Evolutionary conservation across 352 stramenopile species (phyloP), one percentile per base, ranked within the genome.

Genomic region (Pythium grandisporangium): DNA sequence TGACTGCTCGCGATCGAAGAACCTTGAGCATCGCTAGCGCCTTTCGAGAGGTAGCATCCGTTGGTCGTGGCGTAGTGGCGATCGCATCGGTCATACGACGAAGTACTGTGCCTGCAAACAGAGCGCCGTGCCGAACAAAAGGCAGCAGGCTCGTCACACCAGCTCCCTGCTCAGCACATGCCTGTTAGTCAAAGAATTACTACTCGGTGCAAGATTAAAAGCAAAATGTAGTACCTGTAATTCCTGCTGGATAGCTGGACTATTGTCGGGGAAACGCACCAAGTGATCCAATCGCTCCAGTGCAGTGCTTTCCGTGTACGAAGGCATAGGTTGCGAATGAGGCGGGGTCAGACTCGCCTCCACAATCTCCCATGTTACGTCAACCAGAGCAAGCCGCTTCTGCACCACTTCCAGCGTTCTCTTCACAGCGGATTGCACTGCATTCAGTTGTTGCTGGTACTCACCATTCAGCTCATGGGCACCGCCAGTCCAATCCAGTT

Each of bases 111-210:
- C 70, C 69, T 37, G 59, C 58, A 39, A 74, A 89, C 0, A 89
- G 41, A 21, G 70, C 64, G 0, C 75, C 72, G 16, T 89, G 75
- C 0, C 75, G 75, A 54, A 89, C 70, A 52, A 77, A 85, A 27
- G 75, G 75, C n/a, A 86, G 37, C n/a, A 89, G 26, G 55, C 72
- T 86, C 45, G 84, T 27, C 4, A 89, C 59, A 21, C 75, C 75
- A 25, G 66, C 63, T 20, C 75, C 75, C 32, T 70, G 25, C 1
- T 2, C 30, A 17, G 12, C 22, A 30, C 12, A 7, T 30, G 33
- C 33, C 11, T 38, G 17, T 20, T 17, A 38, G 17, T 22, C 19
- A 37, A 25, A 49, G n/a, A 33, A 12, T n/a, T 22, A 22, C 23
- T 7, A 45, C 21, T 16, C 8, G n/a, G 12, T 19, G 14, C n/a